Percentiles rank a stretch among this genome's conserved stretches.
phyloP scores from a whole-genome alignment of 2,329 filamentous ascomycete species.

The Chrysoporthe cubensis region DNA sequence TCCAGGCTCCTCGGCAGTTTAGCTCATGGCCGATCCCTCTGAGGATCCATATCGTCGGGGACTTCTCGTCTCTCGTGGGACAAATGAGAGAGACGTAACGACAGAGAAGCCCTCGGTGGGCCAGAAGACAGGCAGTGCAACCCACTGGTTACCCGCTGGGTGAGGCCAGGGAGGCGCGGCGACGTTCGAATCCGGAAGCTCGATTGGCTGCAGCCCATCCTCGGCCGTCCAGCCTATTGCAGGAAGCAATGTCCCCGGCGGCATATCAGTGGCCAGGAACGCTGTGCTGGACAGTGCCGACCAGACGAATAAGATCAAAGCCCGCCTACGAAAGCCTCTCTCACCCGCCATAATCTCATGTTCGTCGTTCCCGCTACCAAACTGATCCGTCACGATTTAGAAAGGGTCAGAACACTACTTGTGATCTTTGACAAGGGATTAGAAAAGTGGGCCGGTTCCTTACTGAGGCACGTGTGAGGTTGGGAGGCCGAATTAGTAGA shows the following conservation, averaged over 20 bases:
- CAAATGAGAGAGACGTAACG: slow-evolving; percentile 25
- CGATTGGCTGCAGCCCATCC: slow-evolving; percentile 22
- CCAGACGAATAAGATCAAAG: slow-evolving; percentile 19
- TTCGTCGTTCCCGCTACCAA: background rate
- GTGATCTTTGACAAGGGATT: background rate
- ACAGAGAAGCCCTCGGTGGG: slow-evolving; percentile 4
- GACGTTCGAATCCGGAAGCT: slow-evolving; percentile 18
- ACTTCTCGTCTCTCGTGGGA: slow-evolving; percentile 4
- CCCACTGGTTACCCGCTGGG: slow-evolving; percentile 22
- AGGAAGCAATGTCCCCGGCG: slow-evolving; percentile 8
- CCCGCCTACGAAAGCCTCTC: background rate
- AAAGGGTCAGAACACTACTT: background rate
- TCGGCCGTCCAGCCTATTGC: slow-evolving; percentile 26
- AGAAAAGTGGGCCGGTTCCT: background rate
- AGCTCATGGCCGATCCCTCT: background rate
- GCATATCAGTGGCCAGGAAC: slow-evolving; percentile 20
- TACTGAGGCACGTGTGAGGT: background rate
- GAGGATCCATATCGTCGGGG: slow-evolving; percentile 1
- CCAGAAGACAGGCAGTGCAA: slow-evolving; percentile 9
- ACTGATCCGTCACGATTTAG: background rate
- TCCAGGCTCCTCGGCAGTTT: background rate
- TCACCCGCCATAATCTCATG: background rate
- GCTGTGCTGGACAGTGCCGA: background rate
- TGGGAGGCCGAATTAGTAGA: background rate
- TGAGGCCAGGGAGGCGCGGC: slow-evolving; percentile 24